These are phyloP conservation scores for Lathyrus sativus DNA, from an alignment of 306 rosid species.

Conservation along the genomic window DNA sequence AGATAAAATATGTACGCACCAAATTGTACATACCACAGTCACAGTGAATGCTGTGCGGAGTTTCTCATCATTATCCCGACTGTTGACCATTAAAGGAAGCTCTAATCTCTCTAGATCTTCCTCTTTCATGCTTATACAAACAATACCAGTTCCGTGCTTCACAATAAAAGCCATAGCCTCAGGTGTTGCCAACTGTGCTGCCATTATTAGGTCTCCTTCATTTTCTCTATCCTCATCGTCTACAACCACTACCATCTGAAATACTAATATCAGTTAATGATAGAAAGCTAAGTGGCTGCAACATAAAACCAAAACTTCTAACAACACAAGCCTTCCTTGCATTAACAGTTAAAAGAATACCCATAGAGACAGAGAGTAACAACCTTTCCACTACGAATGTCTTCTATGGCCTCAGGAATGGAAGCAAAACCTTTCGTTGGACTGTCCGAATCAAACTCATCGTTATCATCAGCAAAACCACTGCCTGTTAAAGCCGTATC, in stretches of 20 bases:
- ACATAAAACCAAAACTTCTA: conserved; percentile 8
- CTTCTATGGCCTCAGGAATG: conserved; percentile 75
- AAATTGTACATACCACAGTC: conserved; percentile 71
- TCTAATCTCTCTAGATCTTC: conserved; percentile 80
- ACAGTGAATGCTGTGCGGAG: conserved; percentile 82
- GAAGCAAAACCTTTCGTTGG: conserved; percentile 84
- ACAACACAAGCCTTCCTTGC: conserved; percentile 17
- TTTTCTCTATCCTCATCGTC: conserved; percentile 92
- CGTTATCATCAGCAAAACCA: conserved; percentile 54
- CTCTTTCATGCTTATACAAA: conserved; percentile 81
- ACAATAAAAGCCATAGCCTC: conserved; percentile 97
- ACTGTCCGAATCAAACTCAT: conserved; percentile 63
- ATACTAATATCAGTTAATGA: conserved; percentile 29
- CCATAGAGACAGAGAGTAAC: conserved; percentile 21
- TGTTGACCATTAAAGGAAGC: conserved; percentile 82
- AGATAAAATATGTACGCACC: conserved; percentile 19
- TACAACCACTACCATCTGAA: conserved; percentile 82
- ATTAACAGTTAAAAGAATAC: conserved; percentile 2
- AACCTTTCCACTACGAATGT: conserved; percentile 85
- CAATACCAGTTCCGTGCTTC: conserved; percentile 85
- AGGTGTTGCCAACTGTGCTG: conserved; percentile 77
- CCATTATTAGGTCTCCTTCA: conserved; percentile 91
- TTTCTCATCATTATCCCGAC: conserved; percentile 69
- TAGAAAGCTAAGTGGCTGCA: conserved; percentile 16
- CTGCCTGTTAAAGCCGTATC: conserved; percentile 42